phyloP scores from a whole-genome alignment of 2,329 filamentous ascomycete species.

The Colletotrichum phormii region DNA sequence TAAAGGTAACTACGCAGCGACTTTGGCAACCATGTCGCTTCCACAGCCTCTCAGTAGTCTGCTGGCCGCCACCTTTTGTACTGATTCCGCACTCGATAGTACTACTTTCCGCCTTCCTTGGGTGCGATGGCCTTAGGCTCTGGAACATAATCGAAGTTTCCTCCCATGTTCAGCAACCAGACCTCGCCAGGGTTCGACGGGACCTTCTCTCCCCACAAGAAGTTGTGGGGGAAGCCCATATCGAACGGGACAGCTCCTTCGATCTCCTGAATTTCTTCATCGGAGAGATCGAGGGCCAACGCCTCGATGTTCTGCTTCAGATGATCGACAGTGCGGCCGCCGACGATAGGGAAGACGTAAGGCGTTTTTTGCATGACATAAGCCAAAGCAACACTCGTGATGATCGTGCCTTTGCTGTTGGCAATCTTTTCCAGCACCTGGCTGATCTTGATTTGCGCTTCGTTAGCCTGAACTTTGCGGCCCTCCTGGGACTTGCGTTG shows the following conservation, averaged over 20 bases:
- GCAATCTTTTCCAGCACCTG: conserved; percentile 62
- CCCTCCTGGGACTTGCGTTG: conserved; percentile 48
- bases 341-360: conserved; percentile 80
- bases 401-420: conserved; percentile 52
- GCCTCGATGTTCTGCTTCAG: conserved; percentile 78
- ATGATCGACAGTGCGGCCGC: conserved; percentile 76
- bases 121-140: conserved; percentile 55
- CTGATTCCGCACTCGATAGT: conserved; percentile 45
- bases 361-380: conserved; percentile 80
- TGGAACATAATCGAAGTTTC: conserved; percentile 62
- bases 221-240: conserved; percentile 73
- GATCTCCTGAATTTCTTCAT: conserved; percentile 74
- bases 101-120: conserved; percentile 56
- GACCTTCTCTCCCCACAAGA: conserved; percentile 60
- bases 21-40: not conserved
- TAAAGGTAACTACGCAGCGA: not conserved
- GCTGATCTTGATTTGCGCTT: conserved; percentile 64
- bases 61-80: conserved; percentile 47
- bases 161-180: conserved; percentile 59
- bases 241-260: conserved; percentile 73
- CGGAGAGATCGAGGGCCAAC: conserved; percentile 67
- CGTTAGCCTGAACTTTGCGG: conserved; percentile 54
- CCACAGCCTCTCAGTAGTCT: conserved; percentile 24
- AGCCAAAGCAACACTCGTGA: conserved; percentile 70
- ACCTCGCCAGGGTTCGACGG: conserved; percentile 54